Percentiles rank a stretch among this genome's conserved stretches.
Evolutionary conservation across 768 basidiomycete genomes (phyloP).

Genomic region (Tylopilus balloui): DNA sequence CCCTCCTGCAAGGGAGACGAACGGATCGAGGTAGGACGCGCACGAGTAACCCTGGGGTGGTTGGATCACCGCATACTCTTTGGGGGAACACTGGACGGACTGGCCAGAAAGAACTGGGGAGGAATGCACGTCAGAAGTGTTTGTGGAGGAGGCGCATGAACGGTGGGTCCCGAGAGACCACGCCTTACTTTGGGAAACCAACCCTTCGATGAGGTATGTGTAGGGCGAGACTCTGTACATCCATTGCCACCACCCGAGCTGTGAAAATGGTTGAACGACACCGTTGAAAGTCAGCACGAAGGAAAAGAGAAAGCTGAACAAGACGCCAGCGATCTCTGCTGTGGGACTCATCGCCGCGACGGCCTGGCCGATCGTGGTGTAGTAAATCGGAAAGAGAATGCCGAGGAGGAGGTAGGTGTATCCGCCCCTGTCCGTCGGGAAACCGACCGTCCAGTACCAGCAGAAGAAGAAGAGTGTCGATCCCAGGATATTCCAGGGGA

Average conservation of each 20-base stretch:
- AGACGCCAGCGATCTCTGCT: conserved; percentile 53
- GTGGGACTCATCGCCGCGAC: conserved; percentile 59
- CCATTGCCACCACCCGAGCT: conserved; percentile 69
- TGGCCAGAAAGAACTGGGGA: conserved; percentile 44
- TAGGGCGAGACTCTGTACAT: conserved; percentile 57
- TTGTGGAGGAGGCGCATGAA: too few relatives aligned
- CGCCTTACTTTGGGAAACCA: conserved; percentile 46
- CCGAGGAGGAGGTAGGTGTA: conserved; percentile 51
- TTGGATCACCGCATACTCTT: conserved; percentile 56
- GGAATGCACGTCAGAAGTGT: too few relatives aligned
- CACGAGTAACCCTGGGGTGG: conserved; percentile 47
- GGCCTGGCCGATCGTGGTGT: conserved; percentile 56
- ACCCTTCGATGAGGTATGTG: conserved; percentile 52
- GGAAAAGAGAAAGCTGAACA: conserved; percentile 56
- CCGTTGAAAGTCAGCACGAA: conserved; percentile 68
- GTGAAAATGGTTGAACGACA: conserved; percentile 59
- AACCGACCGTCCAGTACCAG: conserved; percentile 72
- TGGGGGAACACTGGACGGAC: conserved; percentile 49
- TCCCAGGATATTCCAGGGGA: conserved; percentile 59
- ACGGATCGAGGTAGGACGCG: conserved; percentile 40
- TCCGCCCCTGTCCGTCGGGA: conserved; percentile 48
- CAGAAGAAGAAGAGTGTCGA: conserved; percentile 57
- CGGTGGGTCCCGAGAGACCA: background rate
- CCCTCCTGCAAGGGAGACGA: conserved; percentile 40
- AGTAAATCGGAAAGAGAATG: conserved; percentile 55